Evolutionary conservation across 306 rosid genomes (phyloP), one percentile per base, ranked within the genome.

Genomic region (Rubus idaeus): DNA sequence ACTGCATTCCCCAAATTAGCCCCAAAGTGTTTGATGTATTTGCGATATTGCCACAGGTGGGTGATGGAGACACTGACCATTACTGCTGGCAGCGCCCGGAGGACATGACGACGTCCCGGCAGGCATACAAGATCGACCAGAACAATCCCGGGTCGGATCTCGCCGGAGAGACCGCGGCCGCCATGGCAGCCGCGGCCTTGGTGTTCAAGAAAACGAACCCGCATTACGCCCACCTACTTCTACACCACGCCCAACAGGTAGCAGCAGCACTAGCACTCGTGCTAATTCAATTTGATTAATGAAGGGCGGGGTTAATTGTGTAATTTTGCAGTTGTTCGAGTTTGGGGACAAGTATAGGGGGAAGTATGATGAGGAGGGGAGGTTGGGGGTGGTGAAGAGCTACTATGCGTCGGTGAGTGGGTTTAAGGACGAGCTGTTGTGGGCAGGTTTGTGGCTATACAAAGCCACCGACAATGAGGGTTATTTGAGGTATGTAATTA

Each of bases 391-490:
- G 41, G 99, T 91, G 88, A 93, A 91, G 92, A 88, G 84, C 77
- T 96, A 96, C 89, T 96, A 96, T 68, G 91, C 94, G 90, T 96
- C 99, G 86, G 99, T 96, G 98, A 96, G 99, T 88, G 99, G 98
- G 49, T 92, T 86, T 84, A 91, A 61, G 83, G 99, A 96, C 76
- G 99, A 96, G 84, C 72, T 96, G 88, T 77, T 95, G 80, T 95
- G 99, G 99, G 99, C 86, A 69, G 97, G 92, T 80, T 64, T 88
- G 96, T 96, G 99, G 99, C 84, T 96, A 0, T 91, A 92, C 82
- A 91, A 86, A 21, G 97, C 99, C 96, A 96, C 99, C 94, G 97
- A 93, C 97, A 96, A 79, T 14, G 68, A 82, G 45, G 81, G 78
- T 60, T 91, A 92, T 83, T 75, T 89, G 68, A 80, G 83, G 8